Base-by-base conservation (phyloP, 768 basidiomycete genomes). In the Nidularia pulvinata region DNA sequence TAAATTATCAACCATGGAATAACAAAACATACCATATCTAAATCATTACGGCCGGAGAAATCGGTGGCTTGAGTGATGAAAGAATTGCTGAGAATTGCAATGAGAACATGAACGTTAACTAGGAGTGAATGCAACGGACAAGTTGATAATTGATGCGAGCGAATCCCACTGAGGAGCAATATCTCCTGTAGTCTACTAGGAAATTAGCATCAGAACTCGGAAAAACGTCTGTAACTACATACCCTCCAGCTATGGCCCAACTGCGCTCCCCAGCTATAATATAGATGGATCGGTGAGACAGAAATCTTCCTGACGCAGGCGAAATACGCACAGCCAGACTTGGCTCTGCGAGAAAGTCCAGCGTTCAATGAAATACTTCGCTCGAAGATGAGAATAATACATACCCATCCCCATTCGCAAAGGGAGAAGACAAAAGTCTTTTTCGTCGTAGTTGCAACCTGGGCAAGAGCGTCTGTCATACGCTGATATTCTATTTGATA, bases 201-300 rank as follows among this genome's bases (percentile, higher is more conserved):
- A 36, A 55, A 54, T 55, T 48, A 53, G 33, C 16, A 32, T 32
- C 44, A 34, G 3, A 46, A 46, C 25, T 42, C 10, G 32, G 7
- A 13, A 16, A 25, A 19, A 6, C 16, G 16, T 47, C 51, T 1
- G 14, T 42, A 34, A n/a, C 7, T n/a, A 52, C 76, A 48, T 59
- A 84, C 84, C 67, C 86, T 70, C 86, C 86, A 88, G 62, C 83
- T 86, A 57, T 88, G 86, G 0, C 84, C 85, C 39, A 81, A 66
- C n/a, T 65, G 69, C 48, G 69, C 77, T 6, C 79, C 83, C 86
- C 86, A 85, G 49, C 70, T 72, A 47, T 19, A 16, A 39, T 19
- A 19, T 19, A 19, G 19, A 19, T 19, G 19, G 19, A 16, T 39
- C 16, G 10, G 16, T 10, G 37, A 39, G 37, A 10, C 37, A 39